These are phyloP conservation scores for Wickerhamomyces subpelliculosus DNA, from an alignment of 805 yeast genomes.

Conservation along the genomic window DNA sequence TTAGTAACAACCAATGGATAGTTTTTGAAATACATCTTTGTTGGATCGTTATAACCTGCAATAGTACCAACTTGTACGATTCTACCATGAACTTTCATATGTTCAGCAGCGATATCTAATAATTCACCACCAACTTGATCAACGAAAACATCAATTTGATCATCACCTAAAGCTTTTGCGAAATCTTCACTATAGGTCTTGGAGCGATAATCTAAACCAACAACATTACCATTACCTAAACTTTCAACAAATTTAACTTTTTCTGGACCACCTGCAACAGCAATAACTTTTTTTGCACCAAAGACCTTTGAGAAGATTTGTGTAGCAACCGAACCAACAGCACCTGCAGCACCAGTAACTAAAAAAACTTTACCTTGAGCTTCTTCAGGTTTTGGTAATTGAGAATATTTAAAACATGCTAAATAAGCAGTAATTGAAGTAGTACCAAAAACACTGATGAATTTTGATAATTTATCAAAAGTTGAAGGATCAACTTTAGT, in stretches of 20 bases:
- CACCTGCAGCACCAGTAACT: constrained; percentile 65
- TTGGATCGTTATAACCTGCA: constrained; percentile 44
- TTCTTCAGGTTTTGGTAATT: constrained; percentile 30
- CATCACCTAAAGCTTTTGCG: constrained; percentile 35
- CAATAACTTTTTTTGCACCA: constrained; percentile 50
- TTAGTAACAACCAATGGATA: constrained; percentile 40
- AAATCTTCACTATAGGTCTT: constrained; percentile 29
- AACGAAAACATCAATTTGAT: constrained; percentile 44
- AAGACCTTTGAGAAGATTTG: constrained; percentile 49
- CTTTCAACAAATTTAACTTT: constrained; percentile 49
- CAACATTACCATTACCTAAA: constrained; percentile 41
- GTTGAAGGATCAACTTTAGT: constrained; percentile 12
- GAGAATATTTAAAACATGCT: constrained; percentile 45
- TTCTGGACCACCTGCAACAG: constrained; percentile 53
- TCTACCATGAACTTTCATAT: constrained; percentile 32
- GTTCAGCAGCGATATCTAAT: constrained; percentile 35
- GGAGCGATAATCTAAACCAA: constrained; percentile 47
- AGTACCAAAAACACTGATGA: constrained; percentile 43
- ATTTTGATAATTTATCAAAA: constrained; percentile 30
- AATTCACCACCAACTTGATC: constrained; percentile 63
- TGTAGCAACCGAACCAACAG: constrained; percentile 57
- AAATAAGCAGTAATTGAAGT: constrained; percentile 59
- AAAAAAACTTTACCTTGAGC: constrained; percentile 36
- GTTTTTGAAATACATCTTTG: constrained; percentile 29
- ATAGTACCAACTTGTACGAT: constrained; percentile 61